A percentile compares a stretch with the other conserved stretches of the same genome.
These are phyloP conservation scores for Saccharomyces kudriavzevii DNA, from an alignment of 805 yeast genomes.

Conservation along the genomic window DNA sequence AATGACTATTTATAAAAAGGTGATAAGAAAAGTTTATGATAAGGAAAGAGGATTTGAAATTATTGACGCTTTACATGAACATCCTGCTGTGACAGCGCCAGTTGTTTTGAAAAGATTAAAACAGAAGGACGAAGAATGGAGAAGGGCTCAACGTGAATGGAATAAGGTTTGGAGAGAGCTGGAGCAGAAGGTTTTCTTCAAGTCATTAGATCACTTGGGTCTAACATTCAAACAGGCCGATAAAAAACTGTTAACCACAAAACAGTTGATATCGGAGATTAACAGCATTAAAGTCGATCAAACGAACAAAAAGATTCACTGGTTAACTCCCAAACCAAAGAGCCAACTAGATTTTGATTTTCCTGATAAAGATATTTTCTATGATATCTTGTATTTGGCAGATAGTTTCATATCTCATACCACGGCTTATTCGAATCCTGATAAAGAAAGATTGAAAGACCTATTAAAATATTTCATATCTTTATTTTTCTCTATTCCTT, in stretches of 20 bases:
- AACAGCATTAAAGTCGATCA: conserved; percentile 90
- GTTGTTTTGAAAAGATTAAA: conserved; percentile 84
- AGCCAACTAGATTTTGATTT: conserved; percentile 58
- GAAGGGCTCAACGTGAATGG: conserved; percentile 96
- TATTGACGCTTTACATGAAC: conserved; percentile 88
- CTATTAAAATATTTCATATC: conserved; percentile 65
- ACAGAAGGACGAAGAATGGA: conserved; percentile 99
- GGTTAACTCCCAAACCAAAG: conserved; percentile 80
- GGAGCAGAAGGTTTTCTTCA: conserved; percentile 89
- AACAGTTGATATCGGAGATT: conserved; percentile 83
- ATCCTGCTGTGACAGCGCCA: conserved; percentile 93
- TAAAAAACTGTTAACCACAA: conserved; percentile 81
- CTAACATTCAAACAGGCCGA: conserved; percentile 95
- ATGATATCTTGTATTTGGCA: conserved; percentile 64
- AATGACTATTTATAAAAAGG: conserved; percentile 84
- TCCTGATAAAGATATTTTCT: conserved; percentile 57
- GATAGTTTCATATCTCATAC: conserved; percentile 58
- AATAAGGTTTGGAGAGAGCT: conserved; percentile 98
- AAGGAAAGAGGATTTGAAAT: conserved; percentile 94
- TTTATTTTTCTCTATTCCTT: conserved; percentile 58
- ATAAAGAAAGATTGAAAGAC: conserved; percentile 66
- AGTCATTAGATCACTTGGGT: conserved; percentile 91
- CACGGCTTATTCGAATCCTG: conserved; percentile 70
- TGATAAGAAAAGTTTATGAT: conserved; percentile 85
- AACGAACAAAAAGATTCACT: conserved; percentile 75